phyloP scores from a whole-genome alignment of 2,329 filamentous ascomycete species.

The Cytospora paraplurivora region DNA sequence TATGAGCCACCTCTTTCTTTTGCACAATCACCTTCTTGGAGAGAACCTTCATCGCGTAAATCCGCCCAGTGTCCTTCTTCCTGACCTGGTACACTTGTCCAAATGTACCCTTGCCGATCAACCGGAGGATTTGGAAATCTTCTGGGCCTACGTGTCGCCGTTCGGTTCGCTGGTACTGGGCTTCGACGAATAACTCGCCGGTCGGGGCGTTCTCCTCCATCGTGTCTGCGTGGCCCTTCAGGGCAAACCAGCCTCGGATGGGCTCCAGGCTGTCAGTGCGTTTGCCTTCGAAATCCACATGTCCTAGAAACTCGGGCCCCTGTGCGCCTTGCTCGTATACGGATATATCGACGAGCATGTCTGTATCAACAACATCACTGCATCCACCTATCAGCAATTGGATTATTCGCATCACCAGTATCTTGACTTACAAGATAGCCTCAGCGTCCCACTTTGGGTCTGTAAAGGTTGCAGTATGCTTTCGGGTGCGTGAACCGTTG shows the following conservation, averaged over 20 bases:
- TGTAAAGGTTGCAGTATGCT: slow-evolving; percentile 63
- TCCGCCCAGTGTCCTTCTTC: slow-evolving; percentile 93
- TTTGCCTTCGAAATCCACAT: slow-evolving; percentile 76
- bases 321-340: slow-evolving; percentile 83
- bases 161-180: slow-evolving; percentile 82
- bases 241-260: slow-evolving; percentile 81
- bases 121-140: slow-evolving; percentile 92
- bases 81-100: slow-evolving; percentile 98
- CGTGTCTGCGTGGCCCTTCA: slow-evolving; percentile 75
- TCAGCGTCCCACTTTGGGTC: slow-evolving; percentile 96
- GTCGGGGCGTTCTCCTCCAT: slow-evolving; percentile 71
- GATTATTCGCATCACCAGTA: not conserved
- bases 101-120: slow-evolving; percentile 98
- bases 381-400: not conserved
- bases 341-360: slow-evolving; percentile 88
- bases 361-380: slow-evolving; percentile 90
- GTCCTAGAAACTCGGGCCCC: slow-evolving; percentile 88
- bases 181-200: slow-evolving; percentile 86
- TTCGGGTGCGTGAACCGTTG: slow-evolving; percentile 60
- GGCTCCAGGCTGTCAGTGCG: slow-evolving; percentile 67
- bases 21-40: slow-evolving; percentile 99
- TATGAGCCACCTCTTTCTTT: slow-evolving; percentile 98
- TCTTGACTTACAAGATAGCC: slow-evolving; percentile 78
- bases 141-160: slow-evolving; percentile 92
- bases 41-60: slow-evolving; percentile 99